These are phyloP conservation scores for Zasmidium angulare DNA, from an alignment of 2,329 filamentous ascomycete species.

Conservation along the genomic window DNA sequence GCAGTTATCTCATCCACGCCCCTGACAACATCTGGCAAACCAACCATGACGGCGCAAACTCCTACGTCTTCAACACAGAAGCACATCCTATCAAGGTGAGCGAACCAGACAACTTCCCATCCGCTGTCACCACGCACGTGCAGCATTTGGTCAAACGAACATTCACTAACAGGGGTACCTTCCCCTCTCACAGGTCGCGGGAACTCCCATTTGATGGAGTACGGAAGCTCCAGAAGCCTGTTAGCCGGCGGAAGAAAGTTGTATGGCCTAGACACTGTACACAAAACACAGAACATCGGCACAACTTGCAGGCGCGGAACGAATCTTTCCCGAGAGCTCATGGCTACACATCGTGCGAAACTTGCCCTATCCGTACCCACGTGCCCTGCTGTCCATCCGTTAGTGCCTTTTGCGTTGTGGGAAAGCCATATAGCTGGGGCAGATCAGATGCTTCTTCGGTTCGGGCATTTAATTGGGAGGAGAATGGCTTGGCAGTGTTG, in stretches of 20 bases:
- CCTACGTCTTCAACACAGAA: slow-evolving; percentile 65
- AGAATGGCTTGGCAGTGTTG: not conserved
- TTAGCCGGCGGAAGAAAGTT: not conserved
- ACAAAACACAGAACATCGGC: too few relatives aligned
- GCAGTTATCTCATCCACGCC: slow-evolving; percentile 68
- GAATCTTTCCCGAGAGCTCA: not conserved
- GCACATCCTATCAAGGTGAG: slow-evolving; percentile 60
- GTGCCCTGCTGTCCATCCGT: too few relatives aligned
- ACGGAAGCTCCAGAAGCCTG: not conserved
- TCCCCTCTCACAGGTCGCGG: not conserved
- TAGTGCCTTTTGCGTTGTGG: too few relatives aligned
- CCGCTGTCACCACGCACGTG: not conserved
- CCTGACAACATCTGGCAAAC: slow-evolving; percentile 61
- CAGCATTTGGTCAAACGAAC: not conserved
- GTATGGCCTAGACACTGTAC: not conserved
- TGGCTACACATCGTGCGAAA: not conserved
- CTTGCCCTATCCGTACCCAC: too few relatives aligned
- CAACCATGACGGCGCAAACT: slow-evolving; percentile 49
- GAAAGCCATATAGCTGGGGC: too few relatives aligned
- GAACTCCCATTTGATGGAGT: not conserved
- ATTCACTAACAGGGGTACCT: not conserved
- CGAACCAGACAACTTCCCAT: not conserved
- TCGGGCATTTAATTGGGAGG: too few relatives aligned
- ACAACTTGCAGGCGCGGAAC: not conserved
- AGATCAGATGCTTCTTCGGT: not conserved